These are phyloP conservation scores for Macrocybe gigantea DNA, from an alignment of 768 basidiomycete species.

Conservation along the genomic window DNA sequence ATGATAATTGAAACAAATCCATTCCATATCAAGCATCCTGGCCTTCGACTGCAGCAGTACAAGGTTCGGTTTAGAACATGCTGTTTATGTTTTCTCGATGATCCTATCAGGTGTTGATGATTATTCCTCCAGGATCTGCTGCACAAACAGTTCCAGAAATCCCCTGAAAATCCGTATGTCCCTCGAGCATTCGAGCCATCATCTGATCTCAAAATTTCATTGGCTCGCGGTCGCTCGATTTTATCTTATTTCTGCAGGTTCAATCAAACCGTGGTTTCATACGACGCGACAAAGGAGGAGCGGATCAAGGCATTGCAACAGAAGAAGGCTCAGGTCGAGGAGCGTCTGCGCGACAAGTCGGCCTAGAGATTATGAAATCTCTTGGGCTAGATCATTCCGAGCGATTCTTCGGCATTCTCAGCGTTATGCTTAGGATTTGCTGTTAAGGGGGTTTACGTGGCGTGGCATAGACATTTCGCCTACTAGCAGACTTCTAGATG, in stretches of 20 bases:
- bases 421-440: too few relatives aligned
- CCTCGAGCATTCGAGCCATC: too few relatives aligned
- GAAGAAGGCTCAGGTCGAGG: slow-evolving; percentile 59
- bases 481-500: too few relatives aligned
- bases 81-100: background rate
- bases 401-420: too few relatives aligned
- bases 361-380: background rate
- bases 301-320: slow-evolving; percentile 70
- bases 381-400: background rate
- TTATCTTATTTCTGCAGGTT: slow-evolving; percentile 41
- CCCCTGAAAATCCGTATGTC: slow-evolving; percentile 89
- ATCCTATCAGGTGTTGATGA: background rate
- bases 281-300: slow-evolving; percentile 86
- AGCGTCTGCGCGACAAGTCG: slow-evolving; percentile 51
- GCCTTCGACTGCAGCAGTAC: slow-evolving; percentile 87
- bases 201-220: too few relatives aligned
- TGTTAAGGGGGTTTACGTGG: too few relatives aligned
- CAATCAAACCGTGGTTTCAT: slow-evolving; percentile 75
- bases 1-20: slow-evolving; percentile 6
- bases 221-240: background rate
- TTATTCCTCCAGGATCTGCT: slow-evolving; percentile 58
- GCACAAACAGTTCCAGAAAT: slow-evolving; percentile 94
- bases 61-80: slow-evolving; percentile 36
- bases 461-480: too few relatives aligned
- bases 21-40: slow-evolving; percentile 60